phyloP scores from a whole-genome alignment of 2,329 filamentous ascomycete genomes.

The Alternaria burnsii region DNA sequence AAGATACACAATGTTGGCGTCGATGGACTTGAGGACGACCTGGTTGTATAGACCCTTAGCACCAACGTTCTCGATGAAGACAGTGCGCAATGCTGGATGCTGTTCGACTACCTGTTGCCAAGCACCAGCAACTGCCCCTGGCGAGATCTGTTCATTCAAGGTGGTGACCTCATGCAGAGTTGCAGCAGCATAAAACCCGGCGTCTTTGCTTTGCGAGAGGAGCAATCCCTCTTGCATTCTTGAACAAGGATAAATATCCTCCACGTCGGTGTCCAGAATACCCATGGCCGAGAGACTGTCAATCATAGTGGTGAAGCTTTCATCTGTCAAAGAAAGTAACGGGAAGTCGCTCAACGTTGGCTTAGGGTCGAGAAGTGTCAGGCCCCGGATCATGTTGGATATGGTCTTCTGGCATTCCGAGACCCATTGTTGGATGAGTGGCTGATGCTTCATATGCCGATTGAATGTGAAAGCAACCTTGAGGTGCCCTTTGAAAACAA shows the following conservation, averaged over 20 bases:
- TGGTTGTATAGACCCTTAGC: constrained; percentile 44
- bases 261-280: constrained; percentile 48
- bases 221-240: constrained; percentile 47
- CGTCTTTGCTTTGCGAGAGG: constrained; percentile 42
- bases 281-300: constrained; percentile 52
- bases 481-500: constrained; percentile 57
- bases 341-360: constrained; percentile 57
- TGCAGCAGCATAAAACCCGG: constrained; percentile 44
- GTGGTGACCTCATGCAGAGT: constrained; percentile 40
- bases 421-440: constrained; percentile 56
- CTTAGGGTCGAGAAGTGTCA: constrained; percentile 32
- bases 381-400: constrained; percentile 38
- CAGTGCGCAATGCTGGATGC: constrained; percentile 42
- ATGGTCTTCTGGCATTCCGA: constrained; percentile 49
- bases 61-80: constrained; percentile 44
- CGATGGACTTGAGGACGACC: constrained; percentile 39
- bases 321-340: constrained; percentile 56
- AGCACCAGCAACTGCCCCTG: constrained; percentile 30
- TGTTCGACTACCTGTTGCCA: constrained; percentile 42
- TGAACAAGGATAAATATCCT: constrained; percentile 51
- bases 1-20: constrained; percentile 36
- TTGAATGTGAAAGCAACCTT: constrained; percentile 63
- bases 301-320: constrained; percentile 51
- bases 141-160: constrained; percentile 18
- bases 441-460: constrained; percentile 57